Conservation (phyloP, 2,329 filamentous ascomycete genomes). For the Uncinocarpus reesii region DNA sequence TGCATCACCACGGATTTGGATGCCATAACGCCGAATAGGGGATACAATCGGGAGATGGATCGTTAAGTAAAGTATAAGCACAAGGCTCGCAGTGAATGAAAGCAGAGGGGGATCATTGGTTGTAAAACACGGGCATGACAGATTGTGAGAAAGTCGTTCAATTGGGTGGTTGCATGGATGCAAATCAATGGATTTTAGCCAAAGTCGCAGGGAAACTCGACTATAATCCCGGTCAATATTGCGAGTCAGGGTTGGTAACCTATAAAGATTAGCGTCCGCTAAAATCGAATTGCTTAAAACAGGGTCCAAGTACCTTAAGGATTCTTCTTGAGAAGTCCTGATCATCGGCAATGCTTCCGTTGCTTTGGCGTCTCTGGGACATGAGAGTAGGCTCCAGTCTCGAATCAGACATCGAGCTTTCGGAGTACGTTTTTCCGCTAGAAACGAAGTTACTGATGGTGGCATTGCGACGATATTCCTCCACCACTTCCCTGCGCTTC, state of each 20-base stretch:
- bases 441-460: constrained; percentile 61
- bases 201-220: too few species aligned
- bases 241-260: constrained; percentile 13
- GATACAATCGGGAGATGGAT: constrained; percentile 3
- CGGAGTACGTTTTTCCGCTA: constrained; percentile 52
- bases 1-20: constrained; percentile 4
- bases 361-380: constrained; percentile 73
- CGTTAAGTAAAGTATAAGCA: constrained; percentile 6
- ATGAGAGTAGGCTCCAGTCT: constrained; percentile 75
- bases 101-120: background rate
- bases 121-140: background rate
- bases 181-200: background rate
- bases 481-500: constrained; percentile 66
- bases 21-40: constrained; percentile 9
- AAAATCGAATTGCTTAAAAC: background rate
- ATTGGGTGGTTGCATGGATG: background rate
- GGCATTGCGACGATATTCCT: constrained; percentile 72
- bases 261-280: background rate
- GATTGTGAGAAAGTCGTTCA: background rate
- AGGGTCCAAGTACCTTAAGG: constrained; percentile 58
- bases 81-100: background rate
- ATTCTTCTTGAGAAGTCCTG: constrained; percentile 94
- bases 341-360: constrained; percentile 93
- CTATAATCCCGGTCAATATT: constrained; percentile 9
- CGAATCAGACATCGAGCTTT: constrained; percentile 65